Evolutionary conservation across 768 basidiomycete genomes (phyloP).

Genomic region (Lactifluus pinguis): DNA sequence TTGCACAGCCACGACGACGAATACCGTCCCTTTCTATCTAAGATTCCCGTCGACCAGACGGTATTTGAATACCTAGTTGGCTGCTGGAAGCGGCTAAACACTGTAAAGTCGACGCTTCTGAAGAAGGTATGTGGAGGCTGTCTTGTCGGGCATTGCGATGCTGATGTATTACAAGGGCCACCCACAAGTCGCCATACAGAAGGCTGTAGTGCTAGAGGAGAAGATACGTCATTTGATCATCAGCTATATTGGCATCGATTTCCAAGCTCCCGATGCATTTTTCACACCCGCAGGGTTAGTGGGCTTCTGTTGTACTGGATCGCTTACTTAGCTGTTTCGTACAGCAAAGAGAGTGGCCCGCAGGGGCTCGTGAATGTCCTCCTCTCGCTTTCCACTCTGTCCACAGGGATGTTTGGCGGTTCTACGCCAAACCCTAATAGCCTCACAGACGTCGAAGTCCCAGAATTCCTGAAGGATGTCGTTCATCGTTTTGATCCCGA

Average conservation of each 20-base stretch:
- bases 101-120: conserved; percentile 40
- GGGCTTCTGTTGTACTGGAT: background rate
- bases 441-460: conserved; percentile 60
- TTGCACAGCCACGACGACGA: conserved; percentile 59
- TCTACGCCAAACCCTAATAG: conserved; percentile 37
- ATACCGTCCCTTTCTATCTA: conserved; percentile 62
- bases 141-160: background rate
- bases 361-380: conserved; percentile 78
- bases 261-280: conserved; percentile 94
- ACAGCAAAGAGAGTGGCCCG: conserved; percentile 63
- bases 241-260: conserved; percentile 78
- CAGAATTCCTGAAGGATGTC: conserved; percentile 78
- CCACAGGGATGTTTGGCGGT: conserved; percentile 50
- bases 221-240: conserved; percentile 76
- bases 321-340: background rate
- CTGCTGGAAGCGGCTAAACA: conserved; percentile 84
- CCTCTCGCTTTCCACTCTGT: conserved; percentile 60
- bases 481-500: conserved; percentile 72
- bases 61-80: conserved; percentile 84
- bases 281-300: conserved; percentile 74
- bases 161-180: conserved; percentile 38
- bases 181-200: conserved; percentile 49
- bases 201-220: conserved; percentile 56
- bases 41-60: conserved; percentile 69
- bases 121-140: conserved; percentile 45